Base-by-base conservation (phyloP, 2,329 filamentous ascomycete genomes). In the Xylariaceae sp. region DNA sequence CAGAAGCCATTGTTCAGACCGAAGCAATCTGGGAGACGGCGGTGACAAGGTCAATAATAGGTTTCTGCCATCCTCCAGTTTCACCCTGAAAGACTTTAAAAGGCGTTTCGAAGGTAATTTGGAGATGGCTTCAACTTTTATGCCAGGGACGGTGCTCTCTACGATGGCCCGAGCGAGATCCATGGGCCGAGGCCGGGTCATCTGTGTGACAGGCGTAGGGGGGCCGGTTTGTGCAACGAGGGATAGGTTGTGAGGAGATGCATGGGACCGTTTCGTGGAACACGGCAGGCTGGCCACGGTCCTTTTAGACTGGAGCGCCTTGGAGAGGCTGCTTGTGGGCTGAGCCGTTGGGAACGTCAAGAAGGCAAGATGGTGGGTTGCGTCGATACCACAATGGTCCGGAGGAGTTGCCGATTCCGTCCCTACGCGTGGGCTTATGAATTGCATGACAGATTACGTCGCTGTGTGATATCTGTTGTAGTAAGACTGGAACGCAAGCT, bases 21-120 rank as follows among this genome's bases (percentile, higher is more conserved):
- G 76, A 37, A 83, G 71, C 34, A 81, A 70, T 56, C 76, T 75
- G 53, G 76, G 68, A 59, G 75, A 72, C n/a, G 73, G 64, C 41
- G 77, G 77, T n/a, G 78, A 69, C 3, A 80, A 65, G 41, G 76
- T 73, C 47, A 82, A 71, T 34, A 77, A 61, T 23, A 82, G 65
- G 8, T 65, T 69, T 13, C 73, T 73, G 6, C 73, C 74, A 56
- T 79, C 73, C n/a, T 74, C 75, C 49, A 78, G 68, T 39, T 69
- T 71, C 56, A 80, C 71, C 62, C 73, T 71, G 68, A 78, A 82
- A 54, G 75, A 69, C 56, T 75, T 73, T 58, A 78, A 75, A 7
- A 75, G 72, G 9, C 74, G 70, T 54, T 70, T 66, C 2, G 75
- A 75, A 30, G 73, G 72, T 30, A 77, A 64, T 13, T 68, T 64